phyloP scores from a whole-genome alignment of 2,329 filamentous ascomycete genomes.

The Ascochyta rabiei region DNA sequence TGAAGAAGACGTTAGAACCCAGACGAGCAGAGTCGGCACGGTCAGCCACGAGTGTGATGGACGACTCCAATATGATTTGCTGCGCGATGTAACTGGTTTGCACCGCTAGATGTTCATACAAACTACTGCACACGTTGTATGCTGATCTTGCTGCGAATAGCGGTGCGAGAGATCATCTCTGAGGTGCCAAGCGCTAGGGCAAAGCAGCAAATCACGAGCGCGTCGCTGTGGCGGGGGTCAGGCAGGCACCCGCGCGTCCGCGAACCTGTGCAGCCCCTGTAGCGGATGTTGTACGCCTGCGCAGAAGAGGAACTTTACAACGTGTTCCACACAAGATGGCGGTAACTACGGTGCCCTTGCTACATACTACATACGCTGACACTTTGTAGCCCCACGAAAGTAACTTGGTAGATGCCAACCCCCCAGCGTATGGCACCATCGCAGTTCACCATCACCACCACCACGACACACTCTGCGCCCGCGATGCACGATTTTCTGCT shows the following conservation, averaged over 20 bases:
- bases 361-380: background rate
- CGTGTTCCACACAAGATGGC: slow-evolving; percentile 6
- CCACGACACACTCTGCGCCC: slow-evolving; percentile 19
- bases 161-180: background rate
- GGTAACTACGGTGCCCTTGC: background rate
- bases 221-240: background rate
- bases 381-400: slow-evolving; percentile 5
- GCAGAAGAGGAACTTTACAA: background rate
- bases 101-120: background rate
- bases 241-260: background rate
- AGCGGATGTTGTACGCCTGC: background rate
- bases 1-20: slow-evolving; percentile 63
- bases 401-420: slow-evolving; percentile 20
- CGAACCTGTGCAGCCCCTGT: background rate
- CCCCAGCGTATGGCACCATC: slow-evolving; percentile 31
- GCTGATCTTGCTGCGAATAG: background rate
- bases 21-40: slow-evolving; percentile 69
- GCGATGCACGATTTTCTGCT: slow-evolving; percentile 13
- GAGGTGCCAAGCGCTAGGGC: background rate
- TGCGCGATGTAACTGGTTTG: background rate
- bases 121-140: background rate
- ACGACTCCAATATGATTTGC: background rate
- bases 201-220: background rate
- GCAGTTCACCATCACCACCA: slow-evolving; percentile 24
- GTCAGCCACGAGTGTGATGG: slow-evolving; percentile 66